Evolutionary conservation across 2,329 filamentous ascomycete species (phyloP).

Genomic region (Colletotrichum abscissum): DNA sequence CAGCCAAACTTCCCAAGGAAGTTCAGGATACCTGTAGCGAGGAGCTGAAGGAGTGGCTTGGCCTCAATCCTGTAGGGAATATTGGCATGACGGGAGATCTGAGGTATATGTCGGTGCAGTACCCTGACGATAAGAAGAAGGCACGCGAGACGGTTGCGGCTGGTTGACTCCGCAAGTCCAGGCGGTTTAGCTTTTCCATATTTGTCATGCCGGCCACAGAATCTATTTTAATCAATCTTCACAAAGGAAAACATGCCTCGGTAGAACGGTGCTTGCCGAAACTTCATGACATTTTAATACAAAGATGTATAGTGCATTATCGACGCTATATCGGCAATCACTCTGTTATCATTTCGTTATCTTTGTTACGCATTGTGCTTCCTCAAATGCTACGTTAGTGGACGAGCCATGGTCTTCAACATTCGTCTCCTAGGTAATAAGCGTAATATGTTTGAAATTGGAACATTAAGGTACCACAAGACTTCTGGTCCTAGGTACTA

Average conservation of each 20-base stretch:
- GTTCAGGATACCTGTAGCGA: background rate
- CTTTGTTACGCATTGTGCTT: background rate
- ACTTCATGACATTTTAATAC: too few species aligned
- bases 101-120: background rate
- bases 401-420: background rate
- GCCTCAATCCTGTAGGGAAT: background rate
- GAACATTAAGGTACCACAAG: background rate
- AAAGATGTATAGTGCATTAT: too few species aligned
- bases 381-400: background rate
- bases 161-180: background rate
- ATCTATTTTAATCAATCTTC: too few species aligned
- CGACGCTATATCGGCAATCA: too few species aligned
- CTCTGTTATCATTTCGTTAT: background rate
- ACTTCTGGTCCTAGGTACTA: background rate
- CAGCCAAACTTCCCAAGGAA: background rate
- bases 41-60: background rate
- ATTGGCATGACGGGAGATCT: background rate
- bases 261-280: too few species aligned
- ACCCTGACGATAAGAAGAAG: background rate
- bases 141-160: background rate
- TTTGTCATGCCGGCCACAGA: background rate
- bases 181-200: background rate
- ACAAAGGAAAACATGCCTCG: too few species aligned
- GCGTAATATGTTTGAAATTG: background rate
- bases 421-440: background rate